phyloP scores from a whole-genome alignment of 495 filamentous ascomycete species.

The Chaetomium tenue region DNA sequence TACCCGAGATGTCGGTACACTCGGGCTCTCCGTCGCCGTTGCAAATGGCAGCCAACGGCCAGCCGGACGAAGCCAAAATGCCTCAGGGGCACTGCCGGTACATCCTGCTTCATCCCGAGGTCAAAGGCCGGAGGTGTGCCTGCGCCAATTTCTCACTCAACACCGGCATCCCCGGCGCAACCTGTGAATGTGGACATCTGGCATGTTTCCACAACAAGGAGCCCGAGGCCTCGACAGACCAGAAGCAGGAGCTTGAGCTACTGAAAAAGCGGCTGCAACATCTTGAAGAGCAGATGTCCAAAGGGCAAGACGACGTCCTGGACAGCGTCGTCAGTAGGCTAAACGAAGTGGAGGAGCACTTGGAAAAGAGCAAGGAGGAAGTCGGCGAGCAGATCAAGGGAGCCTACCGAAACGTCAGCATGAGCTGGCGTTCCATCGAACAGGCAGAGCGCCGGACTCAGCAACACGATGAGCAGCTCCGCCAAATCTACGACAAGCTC shows the following conservation, averaged over 20 bases:
- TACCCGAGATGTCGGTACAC: constrained; percentile 29
- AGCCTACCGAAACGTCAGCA: constrained; percentile 50
- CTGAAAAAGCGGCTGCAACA: constrained; percentile 47
- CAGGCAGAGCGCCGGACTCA: constrained; percentile 43
- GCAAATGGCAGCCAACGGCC: constrained; percentile 29
- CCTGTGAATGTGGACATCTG: constrained; percentile 55
- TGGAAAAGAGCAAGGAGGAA: constrained; percentile 52
- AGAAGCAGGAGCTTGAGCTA: constrained; percentile 47
- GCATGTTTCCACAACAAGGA: constrained; percentile 54
- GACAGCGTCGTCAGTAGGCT: constrained; percentile 46
- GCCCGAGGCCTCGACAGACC: constrained; percentile 39
- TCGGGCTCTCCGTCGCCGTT: constrained; percentile 36
- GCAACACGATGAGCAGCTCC: constrained; percentile 47
- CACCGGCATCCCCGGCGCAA: constrained; percentile 48
- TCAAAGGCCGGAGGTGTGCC: constrained; percentile 55
- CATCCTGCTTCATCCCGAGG: constrained; percentile 53
- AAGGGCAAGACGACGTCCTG: constrained; percentile 43
- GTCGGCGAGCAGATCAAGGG: constrained; percentile 49
- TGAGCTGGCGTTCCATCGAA: constrained; percentile 51
- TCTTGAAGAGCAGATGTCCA: constrained; percentile 50
- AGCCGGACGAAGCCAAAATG: constrained; percentile 43
- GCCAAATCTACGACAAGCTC: constrained; percentile 46
- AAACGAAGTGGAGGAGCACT: constrained; percentile 50
- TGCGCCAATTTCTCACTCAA: constrained; percentile 57
- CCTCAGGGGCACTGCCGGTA: constrained; percentile 57